Percentiles rank a stretch among this genome's conserved stretches.
phyloP scores from a whole-genome alignment of 305 asterid genomes.

The Lippia alba region DNA sequence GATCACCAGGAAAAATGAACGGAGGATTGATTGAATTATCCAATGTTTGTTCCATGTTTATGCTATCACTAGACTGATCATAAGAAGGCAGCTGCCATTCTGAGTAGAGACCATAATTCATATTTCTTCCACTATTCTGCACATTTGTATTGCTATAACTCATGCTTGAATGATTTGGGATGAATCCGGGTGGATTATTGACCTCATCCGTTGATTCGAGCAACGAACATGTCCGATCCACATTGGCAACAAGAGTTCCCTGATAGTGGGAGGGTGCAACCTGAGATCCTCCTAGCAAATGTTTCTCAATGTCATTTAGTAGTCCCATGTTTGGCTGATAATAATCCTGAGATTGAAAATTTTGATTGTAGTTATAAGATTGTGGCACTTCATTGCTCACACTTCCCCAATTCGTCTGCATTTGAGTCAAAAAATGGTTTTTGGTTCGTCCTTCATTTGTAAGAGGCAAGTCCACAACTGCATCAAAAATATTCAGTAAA shows the following conservation, averaged over 20 bases:
- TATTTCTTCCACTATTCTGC: background rate
- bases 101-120: background rate
- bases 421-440: constrained; percentile 9
- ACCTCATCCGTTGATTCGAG: constrained; percentile 3
- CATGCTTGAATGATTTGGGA: background rate
- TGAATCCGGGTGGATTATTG: background rate
- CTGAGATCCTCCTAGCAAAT: constrained; percentile 29
- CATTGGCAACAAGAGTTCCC: background rate
- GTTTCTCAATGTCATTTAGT: constrained; percentile 19
- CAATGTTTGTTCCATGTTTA: background rate
- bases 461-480: constrained; percentile 8
- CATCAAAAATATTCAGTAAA: background rate
- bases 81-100: constrained; percentile 9
- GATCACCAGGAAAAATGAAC: constrained; percentile 15
- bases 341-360: background rate
- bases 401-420: constrained; percentile 7
- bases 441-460: constrained; percentile 2
- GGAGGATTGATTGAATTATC: constrained; percentile 15
- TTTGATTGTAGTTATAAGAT: background rate
- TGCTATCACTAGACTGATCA: background rate
- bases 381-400: background rate
- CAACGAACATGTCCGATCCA: constrained; percentile 6
- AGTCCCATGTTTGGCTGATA: background rate
- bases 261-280: background rate
- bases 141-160: background rate